Evolutionary conservation across 352 stramenopile genomes (phyloP), one percentile per base, ranked within the genome.

Genomic region (Phytopythium mirpurense): DNA sequence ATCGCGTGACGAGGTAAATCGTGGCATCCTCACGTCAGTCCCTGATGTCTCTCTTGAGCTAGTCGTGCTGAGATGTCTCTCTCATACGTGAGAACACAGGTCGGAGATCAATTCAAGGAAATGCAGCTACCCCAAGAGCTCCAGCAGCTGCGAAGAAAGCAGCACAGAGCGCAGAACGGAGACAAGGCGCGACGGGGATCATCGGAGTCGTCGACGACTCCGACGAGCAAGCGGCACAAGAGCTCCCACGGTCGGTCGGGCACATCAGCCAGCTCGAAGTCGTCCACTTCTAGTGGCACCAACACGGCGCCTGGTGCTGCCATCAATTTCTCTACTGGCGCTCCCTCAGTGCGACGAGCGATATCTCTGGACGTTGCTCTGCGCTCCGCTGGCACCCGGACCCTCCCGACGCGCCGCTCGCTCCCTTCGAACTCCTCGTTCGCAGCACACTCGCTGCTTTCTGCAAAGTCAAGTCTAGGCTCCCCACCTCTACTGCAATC

Each of bases 51-150:
- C n/a, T n/a, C n/a, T n/a, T n/a, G n/a, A 19, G 46, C 34, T 26
- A 36, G 43, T 49, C 12, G 5, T 37, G 26, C 29, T 38, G 26
- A 26, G 19, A n/a, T 23, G 19, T 14, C 14, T 21, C 16, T 27
- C 32, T 36, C 32, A 15, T 36, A 9, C 9, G 29, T 29, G 2
- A 16, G 4, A 21, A 55, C n/a, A 6, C 63, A 73, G 54, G 42
- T 57, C 6, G 65, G 43, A n/a, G 57, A 52, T 15, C 53, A 62
- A 16, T 85, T 85, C 47, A 85, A 83, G 51, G 70, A 81, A 55
- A 69, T 85, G 9, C 53, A 61, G 36, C 32, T 64, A 7, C 59
- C 54, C 16, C 59, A 62, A 31, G 47, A 53, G 21, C 27, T 41
- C 21, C 55, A 59, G 34, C 41, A 21, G 10, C 9, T 34, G 21